Evolutionary conservation across 495 filamentous ascomycete genomes (phyloP), one percentile per base, ranked within the genome.

Genomic region (Cairneyella variabilis): DNA sequence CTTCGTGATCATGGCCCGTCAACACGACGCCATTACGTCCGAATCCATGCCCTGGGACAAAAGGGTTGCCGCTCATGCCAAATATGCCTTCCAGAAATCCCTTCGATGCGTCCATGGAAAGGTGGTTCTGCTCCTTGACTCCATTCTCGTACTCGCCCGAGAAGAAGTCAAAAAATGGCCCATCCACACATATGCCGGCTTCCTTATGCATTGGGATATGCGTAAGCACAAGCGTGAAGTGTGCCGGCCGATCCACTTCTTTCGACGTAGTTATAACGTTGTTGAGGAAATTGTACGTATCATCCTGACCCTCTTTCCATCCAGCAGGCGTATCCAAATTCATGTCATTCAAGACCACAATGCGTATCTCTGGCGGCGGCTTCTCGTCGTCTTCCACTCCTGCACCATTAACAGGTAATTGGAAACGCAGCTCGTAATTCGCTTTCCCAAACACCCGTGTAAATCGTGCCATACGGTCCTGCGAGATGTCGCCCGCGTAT

Each of bases 1-100:
- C 93, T 51, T 87, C 84, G 61, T 98, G 93, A 62, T 98, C 93
- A 60, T 98, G 93, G 0, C 93, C 93, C 12, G 89, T 96, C 4
- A 98, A 69, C 11, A 98, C 81, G 9, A 97, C 64, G 10, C 81
- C 83, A 11, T 56, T 63, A 14, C 85, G 71, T 2, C 89, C 89
- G 27, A 66, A 65, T 3, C 86, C 88, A 10, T 68, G 63, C 10
- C 67, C 77, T 2, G 76, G 67, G 0, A 77, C 81, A 36, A 72
- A 63, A 12, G 64, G 54, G 25, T 85, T 75, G 0, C 81, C 82
- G 57, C 72, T 89, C 65, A 91, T 78, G 3, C 91, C 90, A 57
- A 88, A 90, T 9, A 96, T 77, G 0, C 88, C 85, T 63, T 89
- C 82, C 14, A 97, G 67, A 20, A 97, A 80, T 0, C 79, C 80